Evolutionary conservation across 2,329 filamentous ascomycete species (phyloP), one percentile per base, ranked within the genome.

Genomic region (Monilinia laxa): DNA sequence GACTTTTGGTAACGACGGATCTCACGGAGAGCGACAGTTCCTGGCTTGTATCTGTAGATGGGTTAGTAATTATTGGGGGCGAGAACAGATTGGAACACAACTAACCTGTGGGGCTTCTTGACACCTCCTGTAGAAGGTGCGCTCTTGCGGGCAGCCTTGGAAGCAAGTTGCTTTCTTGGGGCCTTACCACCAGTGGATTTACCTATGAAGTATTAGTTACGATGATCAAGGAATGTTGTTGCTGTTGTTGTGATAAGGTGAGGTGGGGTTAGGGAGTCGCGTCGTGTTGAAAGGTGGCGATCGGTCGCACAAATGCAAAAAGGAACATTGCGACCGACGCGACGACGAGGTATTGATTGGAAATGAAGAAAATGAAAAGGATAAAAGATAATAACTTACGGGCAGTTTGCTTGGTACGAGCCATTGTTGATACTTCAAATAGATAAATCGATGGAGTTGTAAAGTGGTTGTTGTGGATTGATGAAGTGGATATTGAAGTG

Each of bases 1-100:
- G 90, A 92, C 85, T 96, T 96, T 85, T 98, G 94, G 86, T 98
- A 98, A 78, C 91, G 90, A 85, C 94, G 90, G 77, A 99, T 99
- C 85, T 99, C 95, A 87, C 93, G 92, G 77, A 98, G 90, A 86
- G 94, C 94, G 83, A 97, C 91, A 79, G 95, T 96, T 86, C 87
- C 90, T 78, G 91, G 91, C 90, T 93, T 93, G 81, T 93, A 87
- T 78, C 91, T 86, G 84, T 93, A 91, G 82, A 23, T 4, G 14
- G 9, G 23, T 59, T 12, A 65, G 55, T 18, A 5, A 40, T 31
- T 28, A 7, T 64, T 20, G 7, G 18, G 5, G 7, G 3, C 45
- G 7, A 25, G 20, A 6, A 38, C 3, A 6, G 3, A 51, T 2
- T 1, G 9, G 0, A 9, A 51, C 45, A 38, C 3, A 10, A 65